A percentile compares a stretch with the other conserved stretches of the same genome.
Evolutionary conservation across 768 basidiomycete species (phyloP).

Genomic region (Collybiopsis confluens): DNA sequence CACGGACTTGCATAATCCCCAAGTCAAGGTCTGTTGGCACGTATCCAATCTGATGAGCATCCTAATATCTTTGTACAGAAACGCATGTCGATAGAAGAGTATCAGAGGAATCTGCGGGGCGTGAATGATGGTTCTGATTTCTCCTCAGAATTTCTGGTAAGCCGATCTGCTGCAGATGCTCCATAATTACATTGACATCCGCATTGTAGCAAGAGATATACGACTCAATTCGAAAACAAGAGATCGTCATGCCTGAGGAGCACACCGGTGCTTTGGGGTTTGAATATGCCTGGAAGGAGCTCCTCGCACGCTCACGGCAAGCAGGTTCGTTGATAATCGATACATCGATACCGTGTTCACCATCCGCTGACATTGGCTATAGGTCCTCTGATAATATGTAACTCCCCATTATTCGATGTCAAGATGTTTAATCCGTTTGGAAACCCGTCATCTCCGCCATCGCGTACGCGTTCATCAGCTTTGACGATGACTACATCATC

Average conservation of each 20-base stretch:
- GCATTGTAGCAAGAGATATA: slow-evolving; percentile 76
- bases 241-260: slow-evolving; percentile 97
- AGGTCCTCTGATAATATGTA: slow-evolving; percentile 74
- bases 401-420: slow-evolving; percentile 76
- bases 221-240: slow-evolving; percentile 88
- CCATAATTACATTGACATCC: not conserved
- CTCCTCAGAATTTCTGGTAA: slow-evolving; percentile 77
- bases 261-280: slow-evolving; percentile 96
- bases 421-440: slow-evolving; percentile 96
- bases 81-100: slow-evolving; percentile 96
- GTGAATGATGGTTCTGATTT: slow-evolving; percentile 88
- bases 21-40: slow-evolving; percentile 64
- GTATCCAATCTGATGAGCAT: not conserved
- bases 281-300: slow-evolving; percentile 98
- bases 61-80: slow-evolving; percentile 50
- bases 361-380: slow-evolving; percentile 6
- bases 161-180: slow-evolving; percentile 14
- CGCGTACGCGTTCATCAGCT: slow-evolving; percentile 91
- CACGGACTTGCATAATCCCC: slow-evolving; percentile 94
- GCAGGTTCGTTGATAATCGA: slow-evolving; percentile 54
- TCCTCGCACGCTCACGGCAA: slow-evolving; percentile 75
- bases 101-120: slow-evolving; percentile 85
- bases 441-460: slow-evolving; percentile 91
- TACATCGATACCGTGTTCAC: slow-evolving; percentile 12
- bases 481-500: slow-evolving; percentile 95